Base-by-base conservation (phyloP, 305 asterid species). In the Fraxinus floribunda region DNA sequence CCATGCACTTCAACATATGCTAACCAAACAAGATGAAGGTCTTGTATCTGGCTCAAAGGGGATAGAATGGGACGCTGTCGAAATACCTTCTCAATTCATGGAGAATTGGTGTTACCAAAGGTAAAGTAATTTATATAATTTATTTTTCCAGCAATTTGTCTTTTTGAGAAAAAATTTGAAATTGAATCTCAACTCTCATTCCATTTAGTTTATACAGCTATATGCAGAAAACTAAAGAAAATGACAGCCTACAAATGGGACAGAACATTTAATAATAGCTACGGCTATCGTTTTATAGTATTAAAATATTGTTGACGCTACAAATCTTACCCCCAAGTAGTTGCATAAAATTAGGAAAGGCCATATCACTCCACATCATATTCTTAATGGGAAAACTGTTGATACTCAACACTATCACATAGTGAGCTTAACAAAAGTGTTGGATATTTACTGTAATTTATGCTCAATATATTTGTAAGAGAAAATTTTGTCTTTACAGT, bases 61-160 rank as follows among this genome's bases (percentile, higher is more conserved):
- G 68, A 85, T 93, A 80, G 97, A 93, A 84, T 90, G 97, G 97
- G 97, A 93, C 87, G 97, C 97, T 85, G 95, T 93, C 16, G 97
- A 93, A 83, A 84, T 92, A 57, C 92, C 97, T 78, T 93, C 97
- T 70, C 95, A 91, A 62, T 93, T 93, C 78, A 93, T 93, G 97
- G 97, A 93, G 81, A 93, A 93, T 85, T 92, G 97, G 97, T 93
- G 97, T 84, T 93, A 93, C 82, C 97, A 92, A 75, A 91, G 97
- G 97, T 93, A 80, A 73, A 78, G 75, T 75, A 22, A 44, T 60
- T 60, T 13, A 18, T 18, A 2, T 29, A 20, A 16, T 22, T 32
- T 62, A 30, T 29, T 32, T 11, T 15, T 71, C 16, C 24, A 7
- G 18, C 44, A 16, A 6, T 72, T 34, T 32, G 9, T 7, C 2